phyloP scores from a whole-genome alignment of 345 rosid species.

The Eucalyptus pumila region DNA sequence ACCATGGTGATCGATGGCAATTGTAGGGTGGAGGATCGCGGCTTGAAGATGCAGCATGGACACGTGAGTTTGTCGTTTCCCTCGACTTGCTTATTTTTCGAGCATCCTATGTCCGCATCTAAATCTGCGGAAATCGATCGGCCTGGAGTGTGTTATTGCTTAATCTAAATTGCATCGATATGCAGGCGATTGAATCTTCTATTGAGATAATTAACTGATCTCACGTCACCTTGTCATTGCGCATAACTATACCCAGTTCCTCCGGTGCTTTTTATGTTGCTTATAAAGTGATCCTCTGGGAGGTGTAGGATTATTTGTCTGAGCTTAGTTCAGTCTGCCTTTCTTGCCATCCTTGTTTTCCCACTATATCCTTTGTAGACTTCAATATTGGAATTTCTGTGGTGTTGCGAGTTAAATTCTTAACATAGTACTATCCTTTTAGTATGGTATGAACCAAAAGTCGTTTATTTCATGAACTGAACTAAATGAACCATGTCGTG shows the following conservation, averaged over 20 bases:
- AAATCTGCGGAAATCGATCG: not conserved
- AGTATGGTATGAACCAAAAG: not conserved
- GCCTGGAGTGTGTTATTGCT: not conserved
- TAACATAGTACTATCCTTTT: not conserved
- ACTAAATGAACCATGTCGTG: not conserved
- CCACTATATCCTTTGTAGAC: not conserved
- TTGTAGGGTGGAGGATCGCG: slow-evolving; percentile 99
- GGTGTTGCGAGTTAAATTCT: not conserved
- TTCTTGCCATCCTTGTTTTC: not conserved
- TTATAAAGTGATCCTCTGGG: not conserved
- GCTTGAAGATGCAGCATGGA: slow-evolving; percentile 95
- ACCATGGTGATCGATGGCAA: slow-evolving; percentile 89
- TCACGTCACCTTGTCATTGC: not conserved
- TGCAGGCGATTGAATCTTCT: not conserved
- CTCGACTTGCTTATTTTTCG: not conserved
- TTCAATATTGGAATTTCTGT: not conserved
- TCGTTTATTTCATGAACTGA: not conserved
- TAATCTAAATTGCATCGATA: not conserved
- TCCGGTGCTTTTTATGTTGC: not conserved
- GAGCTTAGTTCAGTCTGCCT: not conserved
- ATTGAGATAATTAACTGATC: not conserved
- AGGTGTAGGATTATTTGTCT: not conserved
- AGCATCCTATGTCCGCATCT: not conserved
- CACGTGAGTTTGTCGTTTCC: slow-evolving; percentile 43
- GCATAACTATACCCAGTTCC: not conserved